Evolutionary conservation across 2,329 filamentous ascomycete species (phyloP).

Genomic region (Sclerotinia minor): DNA sequence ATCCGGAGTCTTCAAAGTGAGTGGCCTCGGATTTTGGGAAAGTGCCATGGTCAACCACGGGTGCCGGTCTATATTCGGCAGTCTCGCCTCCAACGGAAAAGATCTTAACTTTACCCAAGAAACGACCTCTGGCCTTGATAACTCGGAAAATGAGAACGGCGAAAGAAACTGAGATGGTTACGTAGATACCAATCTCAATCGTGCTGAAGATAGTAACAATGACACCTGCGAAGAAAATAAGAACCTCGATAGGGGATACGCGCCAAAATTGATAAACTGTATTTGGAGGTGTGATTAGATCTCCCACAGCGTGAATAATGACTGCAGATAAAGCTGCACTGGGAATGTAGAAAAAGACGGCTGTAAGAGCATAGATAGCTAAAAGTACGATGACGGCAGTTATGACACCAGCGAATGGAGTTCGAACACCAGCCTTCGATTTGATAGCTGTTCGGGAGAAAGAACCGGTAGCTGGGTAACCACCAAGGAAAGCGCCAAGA

Average conservation of each 20-base stretch:
- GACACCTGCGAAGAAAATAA: conserved; percentile 93
- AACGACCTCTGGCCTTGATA: conserved; percentile 77
- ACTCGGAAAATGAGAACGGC: conserved; percentile 81
- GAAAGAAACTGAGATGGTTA: conserved; percentile 74
- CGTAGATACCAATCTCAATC: conserved; percentile 93
- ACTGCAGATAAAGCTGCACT: conserved; percentile 78
- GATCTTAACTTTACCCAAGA: conserved; percentile 80
- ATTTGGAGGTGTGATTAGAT: conserved; percentile 87
- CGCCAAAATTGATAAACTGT: conserved; percentile 95
- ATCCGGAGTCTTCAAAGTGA: conserved; percentile 47
- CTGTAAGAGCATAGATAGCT: conserved; percentile 84
- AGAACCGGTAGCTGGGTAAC: conserved; percentile 88
- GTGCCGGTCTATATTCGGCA: conserved; percentile 56
- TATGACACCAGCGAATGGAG: conserved; percentile 85
- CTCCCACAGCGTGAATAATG: conserved; percentile 93
- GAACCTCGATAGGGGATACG: conserved; percentile 83
- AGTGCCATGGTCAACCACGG: conserved; percentile 60
- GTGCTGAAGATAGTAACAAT: conserved; percentile 82
- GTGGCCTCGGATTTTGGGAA: conserved; percentile 37
- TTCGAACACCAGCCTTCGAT: conserved; percentile 92
- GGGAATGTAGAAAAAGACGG: conserved; percentile 93
- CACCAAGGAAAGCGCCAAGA: conserved; percentile 87
- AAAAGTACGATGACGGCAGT: conserved; percentile 83
- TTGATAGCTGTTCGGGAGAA: conserved; percentile 97
- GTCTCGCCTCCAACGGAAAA: conserved; percentile 70